phyloP scores from a whole-genome alignment of 2,329 filamentous ascomycete species.

The Canariomyces notabilis region DNA sequence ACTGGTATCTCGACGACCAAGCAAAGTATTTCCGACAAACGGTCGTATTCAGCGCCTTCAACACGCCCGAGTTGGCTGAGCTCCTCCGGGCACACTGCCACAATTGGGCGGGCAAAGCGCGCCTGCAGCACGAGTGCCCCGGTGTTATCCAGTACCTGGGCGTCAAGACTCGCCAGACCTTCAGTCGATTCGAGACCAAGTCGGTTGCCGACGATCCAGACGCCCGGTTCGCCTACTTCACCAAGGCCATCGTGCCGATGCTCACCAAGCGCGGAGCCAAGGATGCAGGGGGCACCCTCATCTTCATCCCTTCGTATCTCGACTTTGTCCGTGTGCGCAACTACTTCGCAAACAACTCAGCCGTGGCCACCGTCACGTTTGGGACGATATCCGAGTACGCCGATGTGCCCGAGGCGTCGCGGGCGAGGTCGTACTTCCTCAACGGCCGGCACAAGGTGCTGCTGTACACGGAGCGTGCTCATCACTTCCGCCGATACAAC shows the following conservation, averaged over 20 bases:
- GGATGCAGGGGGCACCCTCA: conserved; percentile 63
- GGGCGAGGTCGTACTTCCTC: conserved; percentile 82
- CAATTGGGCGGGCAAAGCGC: conserved; percentile 76
- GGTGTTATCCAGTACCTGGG: conserved; percentile 70
- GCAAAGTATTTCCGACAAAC: conserved; percentile 80
- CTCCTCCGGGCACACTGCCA: conserved; percentile 70
- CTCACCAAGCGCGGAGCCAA: conserved; percentile 61
- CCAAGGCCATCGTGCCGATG: conserved; percentile 69
- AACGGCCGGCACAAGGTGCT: conserved; percentile 76
- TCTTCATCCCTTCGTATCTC: conserved; percentile 90
- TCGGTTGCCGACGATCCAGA: conserved; percentile 75
- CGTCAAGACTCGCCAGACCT: conserved; percentile 75
- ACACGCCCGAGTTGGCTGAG: conserved; percentile 82
- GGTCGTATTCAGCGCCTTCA: conserved; percentile 72
- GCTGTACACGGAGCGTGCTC: conserved; percentile 90
- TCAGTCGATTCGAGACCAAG: conserved; percentile 74
- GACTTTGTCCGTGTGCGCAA: conserved; percentile 94
- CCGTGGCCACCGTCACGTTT: conserved; percentile 58
- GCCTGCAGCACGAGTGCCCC: conserved; percentile 63
- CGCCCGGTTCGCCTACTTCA: conserved; percentile 86
- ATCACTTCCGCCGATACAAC: conserved; percentile 88
- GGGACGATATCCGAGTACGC: conserved; percentile 88
- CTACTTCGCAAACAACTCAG: conserved; percentile 70
- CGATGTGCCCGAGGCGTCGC: conserved; percentile 68
- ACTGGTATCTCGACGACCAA: conserved; percentile 89